A percentile compares a stretch with the other conserved stretches of the same genome.
These are phyloP conservation scores for Auriscalpium vulgare DNA, from an alignment of 768 basidiomycete genomes.

Conservation along the genomic window DNA sequence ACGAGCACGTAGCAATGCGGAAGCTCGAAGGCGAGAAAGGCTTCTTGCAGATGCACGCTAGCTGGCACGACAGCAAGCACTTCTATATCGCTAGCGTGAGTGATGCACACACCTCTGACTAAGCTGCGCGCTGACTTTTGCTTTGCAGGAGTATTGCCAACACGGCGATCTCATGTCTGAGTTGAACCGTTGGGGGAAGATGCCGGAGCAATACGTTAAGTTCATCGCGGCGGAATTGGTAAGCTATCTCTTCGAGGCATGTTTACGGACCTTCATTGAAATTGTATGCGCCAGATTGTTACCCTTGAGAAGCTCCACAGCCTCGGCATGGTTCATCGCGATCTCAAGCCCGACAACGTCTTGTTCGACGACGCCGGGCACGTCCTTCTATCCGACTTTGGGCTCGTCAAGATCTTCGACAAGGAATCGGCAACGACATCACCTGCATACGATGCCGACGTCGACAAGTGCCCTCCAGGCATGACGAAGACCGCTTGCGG, in stretches of 20 bases:
- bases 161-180: neutral
- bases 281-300: conserved; percentile 9
- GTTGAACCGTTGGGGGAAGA: neutral
- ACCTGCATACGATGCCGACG: neutral
- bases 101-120: neutral
- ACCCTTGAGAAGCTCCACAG: conserved; percentile 16
- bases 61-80: neutral
- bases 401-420: conserved; percentile 20
- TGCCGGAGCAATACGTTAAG: neutral
- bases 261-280: neutral
- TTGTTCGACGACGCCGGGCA: conserved; percentile 17
- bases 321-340: conserved; percentile 20
- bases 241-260: neutral
- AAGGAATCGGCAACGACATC: conserved; percentile 3
- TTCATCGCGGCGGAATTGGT: neutral
- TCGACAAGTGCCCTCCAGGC: neutral
- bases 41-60: neutral
- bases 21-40: neutral
- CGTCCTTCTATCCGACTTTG: conserved; percentile 20
- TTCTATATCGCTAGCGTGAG: neutral
- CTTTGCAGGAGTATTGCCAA: neutral
- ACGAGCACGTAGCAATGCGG: neutral
- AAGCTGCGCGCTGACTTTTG: neutral
- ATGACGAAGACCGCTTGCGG: conserved; percentile 20
- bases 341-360: conserved; percentile 24